These are phyloP conservation scores for Pseudohyphozyma bogoriensis DNA, from an alignment of 768 basidiomycete species.

Conservation along the genomic window DNA sequence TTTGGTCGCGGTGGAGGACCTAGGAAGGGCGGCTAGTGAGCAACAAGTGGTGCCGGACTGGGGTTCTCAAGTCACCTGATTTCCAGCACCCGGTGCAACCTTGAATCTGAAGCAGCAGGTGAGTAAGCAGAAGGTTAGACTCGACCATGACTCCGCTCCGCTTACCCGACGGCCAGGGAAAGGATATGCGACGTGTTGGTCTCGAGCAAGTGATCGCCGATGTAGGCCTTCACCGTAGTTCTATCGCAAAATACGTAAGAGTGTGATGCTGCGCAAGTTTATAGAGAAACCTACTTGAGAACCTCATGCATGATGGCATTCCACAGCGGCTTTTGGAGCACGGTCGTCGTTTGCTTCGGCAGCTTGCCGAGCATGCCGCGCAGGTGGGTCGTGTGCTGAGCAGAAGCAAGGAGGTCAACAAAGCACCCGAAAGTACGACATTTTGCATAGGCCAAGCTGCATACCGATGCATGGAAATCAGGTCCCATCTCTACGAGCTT, in stretches of 20 bases:
- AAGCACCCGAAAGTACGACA: no score
- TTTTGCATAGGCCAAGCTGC: no score
- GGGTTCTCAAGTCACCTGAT: no score
- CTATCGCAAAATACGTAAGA: no score
- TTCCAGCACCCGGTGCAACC: background rate
- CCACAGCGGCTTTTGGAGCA: background rate
- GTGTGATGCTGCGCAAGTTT: no score
- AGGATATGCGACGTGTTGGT: background rate
- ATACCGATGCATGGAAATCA: background rate
- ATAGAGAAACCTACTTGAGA: background rate
- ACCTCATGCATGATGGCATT: background rate
- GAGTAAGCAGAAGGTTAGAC: background rate
- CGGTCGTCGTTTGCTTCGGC: background rate
- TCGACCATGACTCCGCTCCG: background rate
- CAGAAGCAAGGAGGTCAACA: background rate
- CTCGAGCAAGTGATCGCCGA: background rate
- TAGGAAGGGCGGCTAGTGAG: no score
- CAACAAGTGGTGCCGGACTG: no score
- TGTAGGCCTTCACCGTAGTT: background rate
- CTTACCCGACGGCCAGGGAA: background rate
- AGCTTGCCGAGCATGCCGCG: constrained; percentile 4
- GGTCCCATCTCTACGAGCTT: background rate
- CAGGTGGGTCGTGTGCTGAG: background rate
- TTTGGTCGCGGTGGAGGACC: constrained; percentile 3
- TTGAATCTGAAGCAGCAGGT: background rate